Evolutionary conservation across 768 basidiomycete species (phyloP), one percentile per base, ranked within the genome.

Genomic region (Dendrothele bispora): DNA sequence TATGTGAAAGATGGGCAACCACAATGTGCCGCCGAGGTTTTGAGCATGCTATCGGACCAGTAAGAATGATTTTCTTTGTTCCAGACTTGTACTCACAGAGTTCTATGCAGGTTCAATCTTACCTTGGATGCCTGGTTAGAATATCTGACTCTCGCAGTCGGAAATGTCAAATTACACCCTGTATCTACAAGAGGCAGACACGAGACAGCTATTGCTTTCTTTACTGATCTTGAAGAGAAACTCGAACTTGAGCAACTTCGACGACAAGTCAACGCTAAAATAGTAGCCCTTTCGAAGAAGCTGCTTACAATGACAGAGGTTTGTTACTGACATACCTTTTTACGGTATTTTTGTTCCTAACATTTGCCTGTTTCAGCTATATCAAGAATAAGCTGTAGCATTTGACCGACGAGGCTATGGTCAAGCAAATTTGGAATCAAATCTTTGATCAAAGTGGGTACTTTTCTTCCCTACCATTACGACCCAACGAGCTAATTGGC

Each of bases 241-340:
- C 79, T 98, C 11, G 97, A 99, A 36, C 97, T 99, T 21, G 91
- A 94, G 5, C 89, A 95, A 67, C 91, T 98, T 7, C 97, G 98
- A 61, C 78, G 74, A 3, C 82, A 80, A 54, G 78, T 82, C 46
- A 81, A 84, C 32, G 77, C 79, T 48, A 78, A 81, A 55, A 79
- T 89, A 56, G 76, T 73, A 49, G 58, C 73, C n/a, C 65, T 88
- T 32, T 77, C 79, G 25, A 75, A 72, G 55, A 71, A 70, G 21
- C 62, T 98, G 37, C 82, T 89, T 53, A 89, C 79, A 17, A 87
- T 98, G 69, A 86, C 89, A 5, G 89, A 97, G 72, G 94, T 95
- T 55, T 39, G 79, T 59, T 15, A 28, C 35, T 8, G 30, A 38
- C 20, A 22, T 30, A 12, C 3, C 5, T 29, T 39, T 28, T 12